These are phyloP conservation scores for Monilinia fructicola DNA, from an alignment of 2,329 filamentous ascomycete species.

Conservation along the genomic window DNA sequence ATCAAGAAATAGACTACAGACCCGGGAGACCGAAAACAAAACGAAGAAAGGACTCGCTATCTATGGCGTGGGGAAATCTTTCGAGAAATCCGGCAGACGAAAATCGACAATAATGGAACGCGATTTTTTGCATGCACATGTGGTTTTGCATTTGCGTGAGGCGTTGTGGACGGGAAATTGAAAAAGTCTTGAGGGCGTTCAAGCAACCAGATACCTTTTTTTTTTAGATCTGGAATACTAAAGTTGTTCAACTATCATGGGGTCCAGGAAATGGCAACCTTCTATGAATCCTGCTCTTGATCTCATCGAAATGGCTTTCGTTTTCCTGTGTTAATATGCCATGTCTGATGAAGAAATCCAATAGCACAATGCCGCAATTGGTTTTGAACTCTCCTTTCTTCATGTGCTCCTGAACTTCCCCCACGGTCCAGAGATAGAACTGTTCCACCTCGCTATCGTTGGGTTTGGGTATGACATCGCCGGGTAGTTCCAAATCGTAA, in stretches of 20 bases:
- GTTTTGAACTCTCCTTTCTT: slow-evolving; percentile 80
- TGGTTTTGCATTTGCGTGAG: slow-evolving; percentile 29
- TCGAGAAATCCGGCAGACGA: slow-evolving; percentile 8
- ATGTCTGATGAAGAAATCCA: slow-evolving; percentile 89
- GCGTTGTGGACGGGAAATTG: slow-evolving; percentile 35
- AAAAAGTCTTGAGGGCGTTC: slow-evolving; percentile 27
- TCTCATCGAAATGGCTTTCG: slow-evolving; percentile 75
- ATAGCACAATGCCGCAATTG: slow-evolving; percentile 79
- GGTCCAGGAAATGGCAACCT: slow-evolving; percentile 76
- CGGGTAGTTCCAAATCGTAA: slow-evolving; percentile 79
- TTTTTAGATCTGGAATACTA: slow-evolving; percentile 14
- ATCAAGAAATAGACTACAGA: slow-evolving; percentile 71
- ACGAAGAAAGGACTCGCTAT: background rate
- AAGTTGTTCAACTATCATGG: slow-evolving; percentile 42
- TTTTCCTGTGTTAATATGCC: slow-evolving; percentile 76
- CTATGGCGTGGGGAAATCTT: slow-evolving; percentile 6
- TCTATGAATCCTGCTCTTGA: slow-evolving; percentile 73
- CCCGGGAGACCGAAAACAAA: background rate
- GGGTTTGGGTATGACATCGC: slow-evolving; percentile 67
- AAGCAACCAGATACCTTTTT: slow-evolving; percentile 19
- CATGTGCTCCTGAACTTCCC: slow-evolving; percentile 72
- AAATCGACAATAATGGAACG: background rate
- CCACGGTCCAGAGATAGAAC: slow-evolving; percentile 75
- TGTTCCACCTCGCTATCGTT: slow-evolving; percentile 87
- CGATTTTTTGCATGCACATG: slow-evolving; percentile 27